Percentiles rank a stretch among this genome's conserved stretches.
These are phyloP conservation scores for Fusarium tupiense DNA, from an alignment of 2,329 filamentous ascomycete genomes.

Conservation along the genomic window DNA sequence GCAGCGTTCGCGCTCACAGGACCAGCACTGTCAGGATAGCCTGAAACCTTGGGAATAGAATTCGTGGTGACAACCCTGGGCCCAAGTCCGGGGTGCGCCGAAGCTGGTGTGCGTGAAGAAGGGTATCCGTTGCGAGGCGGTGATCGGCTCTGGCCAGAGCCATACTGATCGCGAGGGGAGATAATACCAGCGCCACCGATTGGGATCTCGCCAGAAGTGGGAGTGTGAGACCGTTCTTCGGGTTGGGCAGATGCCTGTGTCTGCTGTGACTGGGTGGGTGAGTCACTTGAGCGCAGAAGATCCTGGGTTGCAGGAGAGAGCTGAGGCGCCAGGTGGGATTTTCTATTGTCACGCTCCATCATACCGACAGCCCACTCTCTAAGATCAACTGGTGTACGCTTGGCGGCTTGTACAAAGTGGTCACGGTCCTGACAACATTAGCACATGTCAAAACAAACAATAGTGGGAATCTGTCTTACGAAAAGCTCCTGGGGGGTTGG, in stretches of 20 bases:
- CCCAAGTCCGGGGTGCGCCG: slow-evolving; percentile 62
- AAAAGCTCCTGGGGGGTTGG: slow-evolving; percentile 94
- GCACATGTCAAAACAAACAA: neutral
- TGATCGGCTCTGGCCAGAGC: slow-evolving; percentile 59
- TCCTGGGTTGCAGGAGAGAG: slow-evolving; percentile 82
- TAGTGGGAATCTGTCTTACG: slow-evolving; percentile 62
- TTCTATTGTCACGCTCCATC: slow-evolving; percentile 95
- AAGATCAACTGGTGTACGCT: slow-evolving; percentile 93
- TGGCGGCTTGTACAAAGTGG: slow-evolving; percentile 94
- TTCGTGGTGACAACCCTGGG: slow-evolving; percentile 62
- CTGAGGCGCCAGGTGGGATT: slow-evolving; percentile 88
- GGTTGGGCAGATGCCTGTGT: slow-evolving; percentile 50
- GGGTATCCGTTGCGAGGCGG: slow-evolving; percentile 61
- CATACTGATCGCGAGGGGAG: slow-evolving; percentile 62
- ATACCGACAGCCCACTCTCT: slow-evolving; percentile 92
- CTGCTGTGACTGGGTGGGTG: slow-evolving; percentile 59
- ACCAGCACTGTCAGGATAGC: slow-evolving; percentile 51
- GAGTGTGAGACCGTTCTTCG: slow-evolving; percentile 63
- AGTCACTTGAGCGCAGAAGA: slow-evolving; percentile 72
- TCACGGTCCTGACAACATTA: slow-evolving; percentile 77
- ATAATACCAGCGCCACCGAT: slow-evolving; percentile 67
- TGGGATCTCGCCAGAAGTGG: slow-evolving; percentile 78
- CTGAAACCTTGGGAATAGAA: slow-evolving; percentile 60
- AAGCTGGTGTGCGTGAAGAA: slow-evolving; percentile 54
- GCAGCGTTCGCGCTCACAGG: slow-evolving; percentile 57